Base-by-base conservation (phyloP, 805 yeast species). In the Kazachstania kunashirensis region DNA sequence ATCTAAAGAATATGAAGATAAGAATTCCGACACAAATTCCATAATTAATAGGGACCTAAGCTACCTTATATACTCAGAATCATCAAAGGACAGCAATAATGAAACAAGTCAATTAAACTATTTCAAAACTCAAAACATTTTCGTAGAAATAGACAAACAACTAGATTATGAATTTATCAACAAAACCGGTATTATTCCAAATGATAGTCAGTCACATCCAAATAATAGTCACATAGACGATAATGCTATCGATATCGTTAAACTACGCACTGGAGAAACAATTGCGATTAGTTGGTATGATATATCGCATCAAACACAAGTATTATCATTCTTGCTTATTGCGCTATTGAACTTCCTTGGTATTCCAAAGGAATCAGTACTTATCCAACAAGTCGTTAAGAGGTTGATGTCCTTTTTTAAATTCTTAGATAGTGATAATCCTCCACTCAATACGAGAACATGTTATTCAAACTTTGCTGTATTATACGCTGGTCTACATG, bases 211-310 rank as follows among this genome's bases (percentile, higher is more conserved):
- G 28, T 57, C 59, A 3, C 62, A 59, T 38, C 63, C 63, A 7
- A 41, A 45, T n/a, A 55, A 52, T 24, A 57, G 56, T 31, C 47
- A 47, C 24, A 52, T 56, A 5, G 38, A 50, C 11, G 63, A 59
- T 34, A 52, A 57, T 43, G 63, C 62, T 12, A 57, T 59, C 20
- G 61, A 59, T 38, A 17, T 49, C n/a, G 59, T 59, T 3, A 50
- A 42, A 2, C 27, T 57, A 33, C 39, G 43, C 29, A 48, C 39
- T 37, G 58, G 53, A 4, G 53, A 54, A 30, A 42, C 43, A 15
- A 46, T 59, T 16, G 62, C 61, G 5, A 51, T 59, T 7, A 57
- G 62, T 36, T 59, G 63, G 63, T 59, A 59, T 40, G 63, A 59
- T 36, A 59, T 59, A 12, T 57, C 63, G 4, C 63, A 59, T 40